A percentile compares a stretch with the other conserved stretches of the same genome.
These are phyloP conservation scores for Arthrobotrys sphaeroides DNA, from an alignment of 2,329 filamentous ascomycete genomes.

Conservation along the genomic window DNA sequence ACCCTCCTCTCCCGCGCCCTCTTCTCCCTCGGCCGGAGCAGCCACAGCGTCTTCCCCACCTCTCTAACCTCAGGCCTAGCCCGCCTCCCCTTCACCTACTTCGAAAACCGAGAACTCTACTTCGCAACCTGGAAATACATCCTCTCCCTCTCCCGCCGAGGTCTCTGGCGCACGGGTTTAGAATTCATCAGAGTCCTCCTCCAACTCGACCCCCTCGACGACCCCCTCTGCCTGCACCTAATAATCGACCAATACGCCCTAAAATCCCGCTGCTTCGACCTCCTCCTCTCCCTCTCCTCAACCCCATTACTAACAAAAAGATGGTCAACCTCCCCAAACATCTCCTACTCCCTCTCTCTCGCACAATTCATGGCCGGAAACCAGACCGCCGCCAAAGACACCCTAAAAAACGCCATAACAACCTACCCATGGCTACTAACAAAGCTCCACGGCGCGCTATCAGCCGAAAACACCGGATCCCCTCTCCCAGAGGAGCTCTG, in stretches of 20 bases:
- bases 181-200: slow-evolving; percentile 92
- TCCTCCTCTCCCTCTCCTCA: slow-evolving; percentile 76
- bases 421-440: slow-evolving; percentile 85
- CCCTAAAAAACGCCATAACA: slow-evolving; percentile 74
- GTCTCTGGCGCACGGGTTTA: slow-evolving; percentile 90
- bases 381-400: slow-evolving; percentile 70
- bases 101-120: slow-evolving; percentile 93
- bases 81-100: slow-evolving; percentile 79
- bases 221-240: slow-evolving; percentile 84
- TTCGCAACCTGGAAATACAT: slow-evolving; percentile 90
- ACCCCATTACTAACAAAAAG: slow-evolving; percentile 65
- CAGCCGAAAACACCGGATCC: slow-evolving; percentile 67
- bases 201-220: slow-evolving; percentile 74
- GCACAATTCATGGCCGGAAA: slow-evolving; percentile 78
- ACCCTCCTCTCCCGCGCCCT: slow-evolving; percentile 90
- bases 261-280: slow-evolving; percentile 78
- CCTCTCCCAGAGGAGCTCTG: slow-evolving; percentile 76
- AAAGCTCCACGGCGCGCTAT: slow-evolving; percentile 78
- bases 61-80: slow-evolving; percentile 81
- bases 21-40: slow-evolving; percentile 90
- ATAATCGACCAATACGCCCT: slow-evolving; percentile 85
- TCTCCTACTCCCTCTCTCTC: slow-evolving; percentile 78
- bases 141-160: slow-evolving; percentile 82
- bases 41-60: slow-evolving; percentile 81
- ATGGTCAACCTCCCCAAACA: slow-evolving; percentile 70